A percentile compares a stretch with the other conserved stretches of the same genome.
Evolutionary conservation across 1,284 basidiomycete species (phyloP).

Genomic region (Trametes polyzona): DNA sequence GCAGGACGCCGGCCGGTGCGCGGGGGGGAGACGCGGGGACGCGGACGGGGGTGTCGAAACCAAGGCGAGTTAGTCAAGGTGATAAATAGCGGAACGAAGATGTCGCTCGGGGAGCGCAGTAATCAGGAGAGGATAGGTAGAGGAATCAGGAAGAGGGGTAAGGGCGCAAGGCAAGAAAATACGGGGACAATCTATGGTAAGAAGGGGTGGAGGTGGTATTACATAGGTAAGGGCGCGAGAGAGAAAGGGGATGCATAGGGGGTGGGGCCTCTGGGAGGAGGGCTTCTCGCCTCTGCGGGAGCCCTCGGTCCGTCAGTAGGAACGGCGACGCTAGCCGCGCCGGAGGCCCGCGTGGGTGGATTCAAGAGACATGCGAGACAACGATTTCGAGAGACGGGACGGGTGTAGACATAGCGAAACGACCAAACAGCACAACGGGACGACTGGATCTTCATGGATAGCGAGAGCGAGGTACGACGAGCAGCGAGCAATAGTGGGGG

Average conservation of each 20-base stretch:
- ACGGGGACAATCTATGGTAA: slow-evolving; percentile 18
- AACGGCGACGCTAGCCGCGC: slow-evolving; percentile 11
- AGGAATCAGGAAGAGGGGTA: neutral
- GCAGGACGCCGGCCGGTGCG: neutral
- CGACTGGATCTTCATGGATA: slow-evolving; percentile 15
- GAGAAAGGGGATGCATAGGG: slow-evolving; percentile 14
- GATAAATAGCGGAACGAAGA: slow-evolving; percentile 23
- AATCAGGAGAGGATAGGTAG: neutral
- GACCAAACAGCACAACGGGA: slow-evolving; percentile 14
- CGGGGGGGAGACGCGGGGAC: neutral
- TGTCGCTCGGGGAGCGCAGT: neutral
- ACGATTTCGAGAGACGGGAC: neutral
- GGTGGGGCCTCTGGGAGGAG: slow-evolving; percentile 7
- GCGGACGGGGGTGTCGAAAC: slow-evolving; percentile 1
- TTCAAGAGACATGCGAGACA: slow-evolving; percentile 10
- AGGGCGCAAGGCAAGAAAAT: slow-evolving; percentile 6
- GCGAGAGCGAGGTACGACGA: slow-evolving; percentile 12
- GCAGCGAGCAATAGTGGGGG: slow-evolving; percentile 5
- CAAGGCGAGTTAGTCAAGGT: slow-evolving; percentile 24
- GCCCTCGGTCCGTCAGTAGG: neutral
- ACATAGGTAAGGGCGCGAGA: slow-evolving; percentile 6
- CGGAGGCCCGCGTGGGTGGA: slow-evolving; percentile 5
- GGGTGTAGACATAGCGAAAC: slow-evolving; percentile 15
- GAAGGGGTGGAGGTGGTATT: slow-evolving; percentile 13
- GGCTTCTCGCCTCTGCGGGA: slow-evolving; percentile 16